Percentiles rank a stretch among this genome's conserved stretches.
Conservation (phyloP, 768 basidiomycete species). For the Pluteus cervinus region DNA sequence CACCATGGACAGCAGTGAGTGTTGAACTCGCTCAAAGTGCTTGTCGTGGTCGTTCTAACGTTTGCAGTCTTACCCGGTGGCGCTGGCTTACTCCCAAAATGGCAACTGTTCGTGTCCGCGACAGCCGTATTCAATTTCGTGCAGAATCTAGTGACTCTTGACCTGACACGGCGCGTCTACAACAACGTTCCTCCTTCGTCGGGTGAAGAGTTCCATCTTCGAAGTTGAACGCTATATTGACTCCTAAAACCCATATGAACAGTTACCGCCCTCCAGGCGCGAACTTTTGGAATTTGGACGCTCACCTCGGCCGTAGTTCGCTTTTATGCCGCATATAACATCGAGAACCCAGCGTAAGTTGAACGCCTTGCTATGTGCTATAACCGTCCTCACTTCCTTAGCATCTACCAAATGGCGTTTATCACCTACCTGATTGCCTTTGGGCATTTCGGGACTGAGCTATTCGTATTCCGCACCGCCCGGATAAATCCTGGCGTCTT, state of each 20-base stretch:
- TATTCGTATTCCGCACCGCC: slow-evolving; percentile 76
- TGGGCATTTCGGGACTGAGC: slow-evolving; percentile 82
- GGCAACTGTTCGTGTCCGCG: slow-evolving; percentile 79
- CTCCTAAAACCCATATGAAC: slow-evolving; percentile 7
- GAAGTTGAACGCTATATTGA: neutral
- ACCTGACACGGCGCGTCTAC: slow-evolving; percentile 76
- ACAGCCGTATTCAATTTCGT: slow-evolving; percentile 81
- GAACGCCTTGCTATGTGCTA: slow-evolving; percentile 4
- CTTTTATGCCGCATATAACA: slow-evolving; percentile 84
- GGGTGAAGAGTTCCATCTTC: slow-evolving; percentile 24
- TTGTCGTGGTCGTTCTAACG: slow-evolving; percentile 10
- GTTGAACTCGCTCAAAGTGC: slow-evolving; percentile 3
- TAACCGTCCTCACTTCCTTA: slow-evolving; percentile 25
- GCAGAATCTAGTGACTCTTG: slow-evolving; percentile 77
- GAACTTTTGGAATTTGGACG: slow-evolving; percentile 92
- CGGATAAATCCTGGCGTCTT: slow-evolving; percentile 53
- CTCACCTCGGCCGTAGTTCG: slow-evolving; percentile 79
- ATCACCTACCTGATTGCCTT: slow-evolving; percentile 88
- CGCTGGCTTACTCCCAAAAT: slow-evolving; percentile 73
- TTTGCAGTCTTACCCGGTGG: slow-evolving; percentile 54
- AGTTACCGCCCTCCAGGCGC: slow-evolving; percentile 85
- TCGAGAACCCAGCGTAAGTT: slow-evolving; percentile 72
- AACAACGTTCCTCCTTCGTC: slow-evolving; percentile 33
- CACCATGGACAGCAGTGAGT: no score
- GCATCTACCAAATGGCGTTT: slow-evolving; percentile 86